Conservation (phyloP, 768 basidiomycete species). For the Daedalea quercina region DNA sequence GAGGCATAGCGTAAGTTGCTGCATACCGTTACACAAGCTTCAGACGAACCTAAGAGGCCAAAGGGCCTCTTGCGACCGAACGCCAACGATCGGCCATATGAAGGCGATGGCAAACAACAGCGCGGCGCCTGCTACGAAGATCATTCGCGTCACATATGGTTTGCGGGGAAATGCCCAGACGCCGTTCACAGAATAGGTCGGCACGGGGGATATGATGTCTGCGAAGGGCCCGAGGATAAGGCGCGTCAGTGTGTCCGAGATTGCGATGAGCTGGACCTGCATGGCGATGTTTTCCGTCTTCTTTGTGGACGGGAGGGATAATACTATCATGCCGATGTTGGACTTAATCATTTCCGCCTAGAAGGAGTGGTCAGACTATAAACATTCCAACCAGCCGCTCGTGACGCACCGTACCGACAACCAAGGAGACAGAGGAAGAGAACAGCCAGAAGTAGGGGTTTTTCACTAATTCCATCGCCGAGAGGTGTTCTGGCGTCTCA, state of each 20-base stretch:
- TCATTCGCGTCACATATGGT: conserved; percentile 53
- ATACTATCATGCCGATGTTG: conserved; percentile 71
- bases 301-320: conserved; percentile 38
- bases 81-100: conserved; percentile 45
- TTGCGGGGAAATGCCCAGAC: conserved; percentile 34
- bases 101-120: conserved; percentile 44
- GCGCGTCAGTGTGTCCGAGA: conserved; percentile 67
- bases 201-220: conserved; percentile 63
- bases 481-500: conserved; percentile 22
- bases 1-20: neutral
- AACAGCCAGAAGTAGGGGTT: conserved; percentile 64
- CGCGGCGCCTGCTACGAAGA: conserved; percentile 48
- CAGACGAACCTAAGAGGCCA: conserved; percentile 62
- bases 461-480: conserved; percentile 38
- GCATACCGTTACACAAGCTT: neutral
- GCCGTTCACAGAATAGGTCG: conserved; percentile 34
- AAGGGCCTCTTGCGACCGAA: conserved; percentile 43
- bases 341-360: conserved; percentile 81
- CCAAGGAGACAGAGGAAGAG: conserved; percentile 38
- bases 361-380: neutral
- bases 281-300: conserved; percentile 29
- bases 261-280: conserved; percentile 66
- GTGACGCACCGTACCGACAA: conserved; percentile 62
- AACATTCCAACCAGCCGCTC: neutral
- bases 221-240: conserved; percentile 63